Conservation (phyloP, 805 yeast species). For the Spathaspora girioi region DNA sequence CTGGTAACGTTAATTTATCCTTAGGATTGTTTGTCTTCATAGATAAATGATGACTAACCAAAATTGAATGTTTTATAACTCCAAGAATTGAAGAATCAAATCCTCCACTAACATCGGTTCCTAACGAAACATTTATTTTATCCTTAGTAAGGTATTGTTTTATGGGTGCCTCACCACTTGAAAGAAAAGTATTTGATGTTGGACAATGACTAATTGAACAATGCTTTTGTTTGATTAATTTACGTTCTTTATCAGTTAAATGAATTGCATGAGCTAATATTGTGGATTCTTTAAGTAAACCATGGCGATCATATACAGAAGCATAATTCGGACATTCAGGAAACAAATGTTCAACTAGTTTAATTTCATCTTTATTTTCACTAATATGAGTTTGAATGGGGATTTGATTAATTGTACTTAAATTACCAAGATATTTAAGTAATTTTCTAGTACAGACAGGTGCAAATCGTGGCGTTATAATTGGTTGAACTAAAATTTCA, state of each 20-base stretch:
- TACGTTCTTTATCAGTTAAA: constrained; percentile 59
- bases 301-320: constrained; percentile 66
- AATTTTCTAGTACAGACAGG: constrained; percentile 73
- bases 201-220: constrained; percentile 93
- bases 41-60: constrained; percentile 39
- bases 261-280: constrained; percentile 90
- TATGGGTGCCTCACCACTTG: constrained; percentile 88
- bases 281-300: constrained; percentile 60
- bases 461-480: constrained; percentile 91
- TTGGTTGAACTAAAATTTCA: constrained; percentile 57
- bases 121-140: constrained; percentile 70
- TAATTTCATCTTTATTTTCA: constrained; percentile 74
- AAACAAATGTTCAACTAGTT: constrained; percentile 67
- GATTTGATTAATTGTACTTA: constrained; percentile 44
- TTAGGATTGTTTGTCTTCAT: constrained; percentile 36
- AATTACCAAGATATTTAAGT: constrained; percentile 58
- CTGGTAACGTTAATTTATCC: constrained; percentile 58
- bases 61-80: constrained; percentile 28
- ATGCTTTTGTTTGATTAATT: constrained; percentile 47
- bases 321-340: constrained; percentile 71
- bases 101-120: constrained; percentile 44
- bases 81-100: constrained; percentile 37
- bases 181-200: constrained; percentile 78
- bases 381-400: constrained; percentile 90
- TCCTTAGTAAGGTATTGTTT: constrained; percentile 57